A percentile compares a stretch with the other conserved stretches of the same genome.
phyloP scores from a whole-genome alignment of 225 moss, liverwort and hornwort species.

The Pseudoscleropodium purum region DNA sequence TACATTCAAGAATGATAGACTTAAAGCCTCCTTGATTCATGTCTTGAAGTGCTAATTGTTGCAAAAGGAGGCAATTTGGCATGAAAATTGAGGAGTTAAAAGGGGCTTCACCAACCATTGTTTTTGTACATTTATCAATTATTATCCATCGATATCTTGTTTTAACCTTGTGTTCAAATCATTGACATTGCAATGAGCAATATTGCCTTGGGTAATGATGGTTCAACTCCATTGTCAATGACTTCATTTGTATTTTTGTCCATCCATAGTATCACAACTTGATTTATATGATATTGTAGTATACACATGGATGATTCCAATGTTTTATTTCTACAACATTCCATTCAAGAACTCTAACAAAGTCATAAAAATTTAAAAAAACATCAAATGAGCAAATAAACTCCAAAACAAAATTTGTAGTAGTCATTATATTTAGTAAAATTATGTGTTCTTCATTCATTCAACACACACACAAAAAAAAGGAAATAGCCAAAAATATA shows the following conservation, averaged over 20 bases:
- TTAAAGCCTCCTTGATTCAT: neutral
- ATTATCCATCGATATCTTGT: neutral
- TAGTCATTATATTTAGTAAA: neutral
- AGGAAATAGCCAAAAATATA: neutral
- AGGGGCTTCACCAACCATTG: neutral
- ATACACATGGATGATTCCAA: neutral
- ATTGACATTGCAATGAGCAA: neutral
- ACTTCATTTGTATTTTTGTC: neutral
- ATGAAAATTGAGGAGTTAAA: rapidly evolving
- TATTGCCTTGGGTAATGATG: neutral
- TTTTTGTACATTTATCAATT: neutral
- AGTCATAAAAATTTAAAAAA: too few species aligned
- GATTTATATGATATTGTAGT: neutral
- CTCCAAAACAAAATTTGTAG: too few species aligned
- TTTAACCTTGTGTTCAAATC: neutral
- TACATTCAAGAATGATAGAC: neutral
- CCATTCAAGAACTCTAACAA: neutral
- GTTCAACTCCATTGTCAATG: neutral
- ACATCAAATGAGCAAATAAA: neutral
- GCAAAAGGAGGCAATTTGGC: neutral
- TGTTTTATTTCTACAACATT: neutral
- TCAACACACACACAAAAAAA: neutral
- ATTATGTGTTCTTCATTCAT: neutral
- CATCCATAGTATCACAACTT: neutral
- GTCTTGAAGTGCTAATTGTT: neutral